These are phyloP conservation scores for Cucurbita ficifolia DNA, from an alignment of 306 rosid species.

Conservation along the genomic window DNA sequence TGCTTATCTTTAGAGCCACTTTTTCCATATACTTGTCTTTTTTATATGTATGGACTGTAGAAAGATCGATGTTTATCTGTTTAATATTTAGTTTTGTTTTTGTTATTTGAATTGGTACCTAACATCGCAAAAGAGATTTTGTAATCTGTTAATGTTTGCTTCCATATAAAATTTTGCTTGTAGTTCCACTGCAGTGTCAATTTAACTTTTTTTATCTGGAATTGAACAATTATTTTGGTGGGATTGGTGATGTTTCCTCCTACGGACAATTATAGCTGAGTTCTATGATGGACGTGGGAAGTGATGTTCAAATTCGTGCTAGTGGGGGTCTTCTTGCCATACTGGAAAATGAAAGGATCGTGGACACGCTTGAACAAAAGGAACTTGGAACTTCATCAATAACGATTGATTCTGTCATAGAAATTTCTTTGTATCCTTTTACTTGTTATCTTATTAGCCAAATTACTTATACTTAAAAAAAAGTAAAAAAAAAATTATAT, in stretches of 20 bases:
- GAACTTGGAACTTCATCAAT: conserved; percentile 70
- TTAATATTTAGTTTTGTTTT: neutral
- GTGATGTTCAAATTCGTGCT: conserved; percentile 88
- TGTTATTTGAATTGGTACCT: neutral
- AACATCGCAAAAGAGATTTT: neutral
- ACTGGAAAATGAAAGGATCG: conserved; percentile 79
- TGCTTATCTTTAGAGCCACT: neutral
- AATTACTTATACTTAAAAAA: conserved; percentile 3
- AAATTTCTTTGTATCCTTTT: conserved; percentile 77
- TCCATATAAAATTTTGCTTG: neutral
- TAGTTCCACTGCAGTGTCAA: neutral
- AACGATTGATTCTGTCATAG: conserved; percentile 56
- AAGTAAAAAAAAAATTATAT: neutral
- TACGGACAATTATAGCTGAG: conserved; percentile 42
- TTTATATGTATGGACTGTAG: neutral
- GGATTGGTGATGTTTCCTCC: neutral
- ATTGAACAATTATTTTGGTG: neutral
- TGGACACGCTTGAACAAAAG: conserved; percentile 67
- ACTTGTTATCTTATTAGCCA: conserved; percentile 7
- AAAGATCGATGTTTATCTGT: neutral
- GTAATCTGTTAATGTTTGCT: neutral
- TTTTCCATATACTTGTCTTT: neutral
- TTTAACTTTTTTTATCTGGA: neutral
- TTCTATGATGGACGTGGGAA: conserved; percentile 95
- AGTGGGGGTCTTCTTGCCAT: conserved; percentile 98